phyloP scores from a whole-genome alignment of 2,329 filamentous ascomycete species.

The Calonectria crousiana region DNA sequence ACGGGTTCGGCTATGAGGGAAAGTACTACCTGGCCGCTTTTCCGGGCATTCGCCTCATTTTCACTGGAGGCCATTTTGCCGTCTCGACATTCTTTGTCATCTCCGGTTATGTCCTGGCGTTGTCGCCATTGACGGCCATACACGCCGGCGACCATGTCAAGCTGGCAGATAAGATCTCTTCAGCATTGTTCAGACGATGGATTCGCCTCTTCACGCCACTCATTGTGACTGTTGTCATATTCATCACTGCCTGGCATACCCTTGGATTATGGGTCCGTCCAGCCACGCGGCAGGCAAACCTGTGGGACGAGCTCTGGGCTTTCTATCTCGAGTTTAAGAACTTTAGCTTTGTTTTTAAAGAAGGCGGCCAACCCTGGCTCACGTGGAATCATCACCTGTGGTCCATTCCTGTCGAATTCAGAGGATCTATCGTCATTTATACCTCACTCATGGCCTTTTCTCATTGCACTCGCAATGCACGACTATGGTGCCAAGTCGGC shows the following conservation, averaged over 20 bases:
- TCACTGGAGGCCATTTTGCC: slow-evolving; percentile 72
- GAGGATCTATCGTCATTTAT: slow-evolving; percentile 74
- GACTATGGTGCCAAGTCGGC: slow-evolving; percentile 64
- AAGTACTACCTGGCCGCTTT: slow-evolving; percentile 64
- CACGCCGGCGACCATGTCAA: slow-evolving; percentile 56
- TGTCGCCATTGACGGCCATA: slow-evolving; percentile 62
- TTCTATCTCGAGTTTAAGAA: slow-evolving; percentile 72
- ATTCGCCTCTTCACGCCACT: slow-evolving; percentile 64
- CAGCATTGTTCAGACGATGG: slow-evolving; percentile 63
- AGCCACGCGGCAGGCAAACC: slow-evolving; percentile 53
- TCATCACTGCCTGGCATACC: slow-evolving; percentile 63
- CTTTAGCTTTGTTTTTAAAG: slow-evolving; percentile 75
- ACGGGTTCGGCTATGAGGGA: slow-evolving; percentile 63
- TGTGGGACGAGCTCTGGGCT: slow-evolving; percentile 62
- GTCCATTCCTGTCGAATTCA: slow-evolving; percentile 74
- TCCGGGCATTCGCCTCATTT: slow-evolving; percentile 70
- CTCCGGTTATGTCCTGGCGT: slow-evolving; percentile 68
- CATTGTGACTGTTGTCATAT: slow-evolving; percentile 66
- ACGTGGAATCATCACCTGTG: slow-evolving; percentile 69
- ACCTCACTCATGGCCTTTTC: slow-evolving; percentile 68
- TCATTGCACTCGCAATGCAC: slow-evolving; percentile 64
- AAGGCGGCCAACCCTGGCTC: slow-evolving; percentile 66
- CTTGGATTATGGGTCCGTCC: slow-evolving; percentile 60
- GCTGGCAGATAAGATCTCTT: slow-evolving; percentile 59
- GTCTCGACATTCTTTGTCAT: slow-evolving; percentile 69